Conservation (phyloP, 192 early-diverging fungal species). For the Backusella luteola region DNA sequence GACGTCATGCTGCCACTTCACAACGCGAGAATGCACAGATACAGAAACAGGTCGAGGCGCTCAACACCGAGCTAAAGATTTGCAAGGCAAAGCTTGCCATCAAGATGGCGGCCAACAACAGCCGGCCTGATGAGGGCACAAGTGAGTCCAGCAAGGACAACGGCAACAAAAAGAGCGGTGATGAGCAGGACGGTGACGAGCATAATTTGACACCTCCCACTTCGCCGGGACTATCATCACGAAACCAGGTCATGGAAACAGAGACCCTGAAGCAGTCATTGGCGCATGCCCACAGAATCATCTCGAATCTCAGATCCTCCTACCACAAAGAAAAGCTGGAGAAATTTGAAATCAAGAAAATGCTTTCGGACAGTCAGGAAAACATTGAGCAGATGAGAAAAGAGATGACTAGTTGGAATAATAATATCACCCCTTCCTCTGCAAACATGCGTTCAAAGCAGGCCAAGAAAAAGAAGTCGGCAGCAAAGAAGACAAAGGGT, state of each 20-base stretch:
- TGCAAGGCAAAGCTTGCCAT: constrained; percentile 28
- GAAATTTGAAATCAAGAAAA: constrained; percentile 52
- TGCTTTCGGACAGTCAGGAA: constrained; percentile 55
- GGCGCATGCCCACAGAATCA: constrained; percentile 47
- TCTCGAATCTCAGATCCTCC: constrained; percentile 47
- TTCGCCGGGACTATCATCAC: not conserved
- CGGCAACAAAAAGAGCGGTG: not conserved
- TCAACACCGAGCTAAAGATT: constrained; percentile 52
- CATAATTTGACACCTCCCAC: constrained; percentile 1
- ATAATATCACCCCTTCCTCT: not conserved
- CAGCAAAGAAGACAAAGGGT: not conserved
- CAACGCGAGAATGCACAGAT: constrained; percentile 62
- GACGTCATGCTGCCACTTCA: constrained; percentile 47
- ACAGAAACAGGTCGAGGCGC: constrained; percentile 53
- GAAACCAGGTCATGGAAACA: constrained; percentile 19
- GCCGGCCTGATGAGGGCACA: not conserved
- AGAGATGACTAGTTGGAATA: constrained; percentile 28
- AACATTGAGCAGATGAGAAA: constrained; percentile 51
- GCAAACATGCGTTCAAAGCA: not conserved
- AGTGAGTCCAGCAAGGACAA: not conserved
- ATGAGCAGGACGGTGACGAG: not conserved
- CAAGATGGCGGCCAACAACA: constrained; percentile 5
- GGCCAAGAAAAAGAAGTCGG: not conserved
- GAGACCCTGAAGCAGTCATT: constrained; percentile 35
- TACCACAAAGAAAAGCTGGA: constrained; percentile 53